Conservation (phyloP, 176 grass and related monocot genomes). For the Aegilops sharonensis region DNA sequence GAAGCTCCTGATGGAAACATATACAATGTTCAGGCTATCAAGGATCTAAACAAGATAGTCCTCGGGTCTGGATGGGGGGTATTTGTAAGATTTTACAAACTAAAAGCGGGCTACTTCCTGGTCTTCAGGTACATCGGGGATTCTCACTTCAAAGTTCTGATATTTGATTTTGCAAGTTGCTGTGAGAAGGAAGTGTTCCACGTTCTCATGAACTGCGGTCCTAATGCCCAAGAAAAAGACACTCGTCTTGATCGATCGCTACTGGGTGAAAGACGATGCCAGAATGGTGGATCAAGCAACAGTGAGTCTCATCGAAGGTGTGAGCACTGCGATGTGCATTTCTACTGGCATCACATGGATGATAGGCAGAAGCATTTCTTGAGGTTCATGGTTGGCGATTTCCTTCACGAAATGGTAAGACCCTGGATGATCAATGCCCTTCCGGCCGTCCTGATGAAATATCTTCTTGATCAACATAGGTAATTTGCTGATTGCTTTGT, state of each 20-base stretch:
- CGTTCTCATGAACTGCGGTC: background rate
- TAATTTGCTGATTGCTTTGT: background rate
- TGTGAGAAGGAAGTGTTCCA: conserved; percentile 38
- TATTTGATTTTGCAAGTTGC: conserved; percentile 34
- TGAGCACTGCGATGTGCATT: background rate
- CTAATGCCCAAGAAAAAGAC: conserved; percentile 15
- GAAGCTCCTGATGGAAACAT: conserved; percentile 31
- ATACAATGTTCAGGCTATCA: conserved; percentile 27
- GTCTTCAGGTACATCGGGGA: conserved; percentile 39
- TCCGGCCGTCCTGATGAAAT: background rate
- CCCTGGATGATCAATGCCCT: background rate
- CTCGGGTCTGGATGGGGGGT: conserved; percentile 45
- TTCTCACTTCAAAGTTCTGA: conserved; percentile 48
- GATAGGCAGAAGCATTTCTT: conserved; percentile 8
- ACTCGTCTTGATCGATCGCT: background rate
- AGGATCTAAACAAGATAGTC: conserved; percentile 9
- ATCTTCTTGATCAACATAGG: background rate
- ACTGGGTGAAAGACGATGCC: background rate
- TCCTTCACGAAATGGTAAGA: background rate
- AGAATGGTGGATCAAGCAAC: background rate
- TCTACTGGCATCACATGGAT: background rate
- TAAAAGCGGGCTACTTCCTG: conserved; percentile 25
- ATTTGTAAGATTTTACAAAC: conserved; percentile 31
- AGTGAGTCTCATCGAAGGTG: background rate
- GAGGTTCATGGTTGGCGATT: background rate